A percentile compares a stretch with the other conserved stretches of the same genome.
These are phyloP conservation scores for Chalciporus piperatoides DNA, from an alignment of 1,284 basidiomycete genomes.

Conservation along the genomic window DNA sequence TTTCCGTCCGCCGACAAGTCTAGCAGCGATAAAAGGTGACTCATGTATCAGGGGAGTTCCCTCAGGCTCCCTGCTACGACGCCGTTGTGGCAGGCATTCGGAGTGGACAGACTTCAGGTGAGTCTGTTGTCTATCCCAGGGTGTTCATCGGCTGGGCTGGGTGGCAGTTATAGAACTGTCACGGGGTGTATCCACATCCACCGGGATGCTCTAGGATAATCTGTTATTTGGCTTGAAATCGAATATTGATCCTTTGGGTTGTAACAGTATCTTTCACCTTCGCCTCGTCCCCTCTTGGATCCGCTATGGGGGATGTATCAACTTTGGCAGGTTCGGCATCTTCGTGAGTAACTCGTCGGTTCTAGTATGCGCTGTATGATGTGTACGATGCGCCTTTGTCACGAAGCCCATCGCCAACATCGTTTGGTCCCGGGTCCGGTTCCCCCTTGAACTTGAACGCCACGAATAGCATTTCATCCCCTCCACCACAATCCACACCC, in stretches of 20 bases:
- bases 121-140: background rate
- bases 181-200: background rate
- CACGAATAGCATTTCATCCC: background rate
- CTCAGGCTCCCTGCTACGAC: background rate
- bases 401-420: background rate
- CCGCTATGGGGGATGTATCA: constrained; percentile 1
- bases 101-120: background rate
- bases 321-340: background rate
- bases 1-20: background rate
- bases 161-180: background rate
- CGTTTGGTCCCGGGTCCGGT: background rate
- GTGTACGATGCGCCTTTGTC: background rate
- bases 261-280: background rate
- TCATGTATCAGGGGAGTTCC: background rate
- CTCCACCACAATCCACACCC: background rate
- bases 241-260: background rate
- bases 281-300: background rate
- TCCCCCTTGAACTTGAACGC: background rate
- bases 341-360: background rate
- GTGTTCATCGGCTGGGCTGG: too few relatives aligned
- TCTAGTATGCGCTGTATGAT: background rate
- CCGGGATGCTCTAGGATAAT: background rate
- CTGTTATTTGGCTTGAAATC: background rate
- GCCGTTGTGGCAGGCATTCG: constrained; percentile 1
- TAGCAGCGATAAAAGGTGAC: background rate